Evolutionary conservation across 352 stramenopile species (phyloP), one percentile per base, ranked within the genome.

Genomic region (Discostella stelligera): DNA sequence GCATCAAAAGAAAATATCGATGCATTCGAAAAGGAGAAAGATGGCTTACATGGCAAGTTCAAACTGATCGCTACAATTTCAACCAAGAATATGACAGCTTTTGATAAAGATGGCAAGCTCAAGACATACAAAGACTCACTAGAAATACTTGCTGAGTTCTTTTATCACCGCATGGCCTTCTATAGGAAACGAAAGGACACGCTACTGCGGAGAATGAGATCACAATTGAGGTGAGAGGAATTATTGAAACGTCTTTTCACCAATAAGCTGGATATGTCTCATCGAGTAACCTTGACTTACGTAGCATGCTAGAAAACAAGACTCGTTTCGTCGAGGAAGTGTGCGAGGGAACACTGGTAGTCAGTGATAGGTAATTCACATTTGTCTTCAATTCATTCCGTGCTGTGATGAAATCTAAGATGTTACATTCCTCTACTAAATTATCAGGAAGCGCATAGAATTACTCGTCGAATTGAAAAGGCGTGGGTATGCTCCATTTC

Each of bases 81-180:
- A 16, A 98, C 95, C 9, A 97, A 89, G 48, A 99, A 99, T 85
- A 99, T 99, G 96, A 95, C 97, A 68, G 85, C 97, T 4, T 99
- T 99, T 80, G 94, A 99, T 76, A 80, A 90, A 6, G 56, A 95
- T 23, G 92, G 92, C 16, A 92, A 94, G 37, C 94, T 99, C 53
- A 80, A 89, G 49, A 98, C 97, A 73, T 99, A 95, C 78, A 90
- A 94, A 13, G 93, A 81, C 37, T 93, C 93, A 49, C 81, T 94
- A 16, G 90, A 95, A 59, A 96, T 99, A 66, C 82, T 99, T 61
- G 87, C 94, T 14, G 88, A 93, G 27, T 99, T 98, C 76, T 98
- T 95, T 79, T 66, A 82, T 18, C 86, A 98, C 27, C 95, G 97
- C 16, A 80, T 98, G 5, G 84, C 94, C 11, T 92, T 83, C 50